A percentile compares a stretch with the other conserved stretches of the same genome.
Evolutionary conservation across 2,329 filamentous ascomycete genomes (phyloP).

Genomic region (Trichoderma citrinoviride): DNA sequence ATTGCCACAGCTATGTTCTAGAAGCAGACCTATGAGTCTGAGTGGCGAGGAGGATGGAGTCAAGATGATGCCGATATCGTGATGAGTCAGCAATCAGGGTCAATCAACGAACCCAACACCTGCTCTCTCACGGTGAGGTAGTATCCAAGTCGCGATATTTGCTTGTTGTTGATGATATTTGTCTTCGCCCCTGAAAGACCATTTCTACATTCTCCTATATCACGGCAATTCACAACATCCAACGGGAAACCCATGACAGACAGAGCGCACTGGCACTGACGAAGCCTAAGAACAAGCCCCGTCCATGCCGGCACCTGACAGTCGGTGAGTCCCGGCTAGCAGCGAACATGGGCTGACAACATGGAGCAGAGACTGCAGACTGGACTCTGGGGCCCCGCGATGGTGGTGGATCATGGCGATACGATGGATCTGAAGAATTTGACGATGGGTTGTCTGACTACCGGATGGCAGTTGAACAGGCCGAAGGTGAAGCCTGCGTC

Average conservation of each 20-base stretch:
- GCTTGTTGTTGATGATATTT: not conserved
- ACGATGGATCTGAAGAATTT: slow-evolving; percentile 4
- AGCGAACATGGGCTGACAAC: slow-evolving; percentile 6
- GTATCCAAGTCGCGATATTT: not conserved
- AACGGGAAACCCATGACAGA: too few relatives aligned
- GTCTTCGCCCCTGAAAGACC: not conserved
- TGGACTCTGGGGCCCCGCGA: slow-evolving; percentile 34
- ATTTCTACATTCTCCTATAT: not conserved
- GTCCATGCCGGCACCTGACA: slow-evolving; percentile 31
- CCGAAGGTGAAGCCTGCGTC: not conserved
- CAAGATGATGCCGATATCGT: not conserved
- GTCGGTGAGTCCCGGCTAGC: slow-evolving; percentile 40
- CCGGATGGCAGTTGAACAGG: not conserved
- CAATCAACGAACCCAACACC: not conserved
- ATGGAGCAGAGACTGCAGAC: slow-evolving; percentile 15
- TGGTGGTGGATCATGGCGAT: slow-evolving; percentile 19
- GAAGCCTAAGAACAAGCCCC: not conserved
- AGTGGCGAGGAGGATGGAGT: too few relatives aligned
- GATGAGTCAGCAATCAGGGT: slow-evolving; percentile 9
- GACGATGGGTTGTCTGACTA: not conserved
- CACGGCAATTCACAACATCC: too few relatives aligned
- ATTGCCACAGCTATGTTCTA: not conserved
- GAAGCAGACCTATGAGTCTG: not conserved
- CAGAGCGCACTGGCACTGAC: too few relatives aligned
- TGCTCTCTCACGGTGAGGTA: not conserved